Percentiles rank a stretch among this genome's conserved stretches.
Conservation (phyloP, 1,139 yeast genomes). For the Yamadazyma taylorii region DNA sequence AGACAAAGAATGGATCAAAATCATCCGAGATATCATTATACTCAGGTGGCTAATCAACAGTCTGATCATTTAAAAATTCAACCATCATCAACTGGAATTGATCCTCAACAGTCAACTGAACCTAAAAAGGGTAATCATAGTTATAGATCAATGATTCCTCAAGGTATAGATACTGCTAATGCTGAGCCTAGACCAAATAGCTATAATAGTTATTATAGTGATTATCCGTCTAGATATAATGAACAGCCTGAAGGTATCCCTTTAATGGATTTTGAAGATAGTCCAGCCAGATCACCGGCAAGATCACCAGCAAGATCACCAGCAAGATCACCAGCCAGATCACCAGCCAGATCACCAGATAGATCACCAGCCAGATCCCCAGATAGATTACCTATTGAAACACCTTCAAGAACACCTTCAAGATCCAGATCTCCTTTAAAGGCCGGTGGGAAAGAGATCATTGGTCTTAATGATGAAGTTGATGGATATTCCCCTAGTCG, state of each 20-base stretch:
- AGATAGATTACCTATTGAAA: conserved; percentile 1
- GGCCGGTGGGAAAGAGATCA: conserved; percentile 51
- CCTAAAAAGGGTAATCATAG: conserved; percentile 13
- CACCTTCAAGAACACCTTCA: neutral
- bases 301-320: conserved; percentile 1
- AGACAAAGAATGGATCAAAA: conserved; percentile 64
- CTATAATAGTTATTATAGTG: conserved; percentile 5
- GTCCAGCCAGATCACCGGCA: neutral
- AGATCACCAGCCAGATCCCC: conserved; percentile 1
- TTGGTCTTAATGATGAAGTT: conserved; percentile 62
- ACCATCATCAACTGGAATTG: conserved; percentile 75
- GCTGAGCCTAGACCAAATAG: neutral
- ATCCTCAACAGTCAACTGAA: conserved; percentile 42
- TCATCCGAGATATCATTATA: conserved; percentile 77
- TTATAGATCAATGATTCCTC: conserved; percentile 11
- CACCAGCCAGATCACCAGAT: neutral
- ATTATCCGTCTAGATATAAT: conserved; percentile 5
- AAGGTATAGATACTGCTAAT: neutral
- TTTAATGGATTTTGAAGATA: conserved; percentile 35
- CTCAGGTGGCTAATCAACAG: conserved; percentile 77
- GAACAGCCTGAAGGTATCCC: conserved; percentile 46
- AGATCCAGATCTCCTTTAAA: conserved; percentile 9
- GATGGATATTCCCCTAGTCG: conserved; percentile 29
- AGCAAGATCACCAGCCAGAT: conserved; percentile 2
- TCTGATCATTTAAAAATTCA: conserved; percentile 60